Evolutionary conservation across 108 stramenopile genomes (phyloP).

Genomic region (Conticribra guillardii): DNA sequence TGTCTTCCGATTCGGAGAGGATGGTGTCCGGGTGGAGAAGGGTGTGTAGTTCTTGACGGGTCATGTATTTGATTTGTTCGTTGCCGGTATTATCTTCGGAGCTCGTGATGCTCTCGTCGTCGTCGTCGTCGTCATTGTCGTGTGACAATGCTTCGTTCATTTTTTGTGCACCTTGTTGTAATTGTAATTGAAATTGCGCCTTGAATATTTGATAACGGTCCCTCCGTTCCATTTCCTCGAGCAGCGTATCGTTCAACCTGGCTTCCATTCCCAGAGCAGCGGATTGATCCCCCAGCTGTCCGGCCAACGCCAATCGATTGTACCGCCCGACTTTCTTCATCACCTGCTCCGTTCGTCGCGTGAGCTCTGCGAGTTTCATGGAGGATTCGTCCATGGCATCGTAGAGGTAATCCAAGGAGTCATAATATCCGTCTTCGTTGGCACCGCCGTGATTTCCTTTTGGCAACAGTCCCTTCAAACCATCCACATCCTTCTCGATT

Average conservation of each 20-base stretch:
- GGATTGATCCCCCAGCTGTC: not conserved
- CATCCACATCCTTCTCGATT: not conserved
- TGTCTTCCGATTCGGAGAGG: not conserved
- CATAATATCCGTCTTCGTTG: not conserved
- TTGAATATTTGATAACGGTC: not conserved
- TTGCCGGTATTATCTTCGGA: too few relatives aligned
- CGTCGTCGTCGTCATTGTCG: too few relatives aligned
- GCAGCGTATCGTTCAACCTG: not conserved
- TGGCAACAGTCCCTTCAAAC: not conserved
- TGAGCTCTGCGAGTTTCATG: not conserved
- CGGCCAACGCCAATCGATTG: not conserved
- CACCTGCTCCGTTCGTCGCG: not conserved
- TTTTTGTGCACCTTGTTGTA: not conserved
- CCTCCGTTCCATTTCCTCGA: constrained; percentile 5
- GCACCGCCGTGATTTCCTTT: not conserved
- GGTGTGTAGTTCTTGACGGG: constrained; percentile 47
- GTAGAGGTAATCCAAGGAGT: not conserved
- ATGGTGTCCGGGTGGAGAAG: constrained; percentile 37
- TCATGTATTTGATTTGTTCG: constrained; percentile 55
- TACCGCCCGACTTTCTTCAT: not conserved
- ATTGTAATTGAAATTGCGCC: constrained; percentile 5
- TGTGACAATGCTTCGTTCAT: too few relatives aligned
- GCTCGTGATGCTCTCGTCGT: too few relatives aligned
- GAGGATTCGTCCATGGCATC: constrained; percentile 1
- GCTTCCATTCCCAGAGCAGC: not conserved